A percentile compares a stretch with the other conserved stretches of the same genome.
Conservation (phyloP, 495 filamentous ascomycete genomes). For the Penicillium diatomitis region DNA sequence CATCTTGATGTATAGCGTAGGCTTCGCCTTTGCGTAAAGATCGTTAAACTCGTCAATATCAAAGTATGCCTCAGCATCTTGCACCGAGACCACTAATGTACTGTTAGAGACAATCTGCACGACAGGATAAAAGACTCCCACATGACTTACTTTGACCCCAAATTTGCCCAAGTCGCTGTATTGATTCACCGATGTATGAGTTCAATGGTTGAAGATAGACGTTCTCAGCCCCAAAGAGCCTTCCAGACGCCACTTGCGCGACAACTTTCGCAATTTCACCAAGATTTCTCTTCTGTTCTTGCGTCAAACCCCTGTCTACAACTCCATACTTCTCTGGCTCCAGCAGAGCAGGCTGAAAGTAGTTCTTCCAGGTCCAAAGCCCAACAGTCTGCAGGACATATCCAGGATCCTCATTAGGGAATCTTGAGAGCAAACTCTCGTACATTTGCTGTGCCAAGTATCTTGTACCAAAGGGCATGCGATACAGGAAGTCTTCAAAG, state of each 20-base stretch:
- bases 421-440: slow-evolving; percentile 62
- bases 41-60: slow-evolving; percentile 99
- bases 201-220: slow-evolving; percentile 94
- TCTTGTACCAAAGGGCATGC: slow-evolving; percentile 88
- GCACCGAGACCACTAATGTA: slow-evolving; percentile 64
- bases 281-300: slow-evolving; percentile 88
- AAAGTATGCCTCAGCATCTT: slow-evolving; percentile 79
- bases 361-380: slow-evolving; percentile 88
- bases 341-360: slow-evolving; percentile 79
- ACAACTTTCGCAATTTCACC: slow-evolving; percentile 86
- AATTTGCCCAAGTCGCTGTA: slow-evolving; percentile 68
- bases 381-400: slow-evolving; percentile 75
- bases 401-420: slow-evolving; percentile 68
- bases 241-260: slow-evolving; percentile 73
- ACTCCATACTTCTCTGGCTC: slow-evolving; percentile 87
- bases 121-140: neutral
- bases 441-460: slow-evolving; percentile 85
- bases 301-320: slow-evolving; percentile 74
- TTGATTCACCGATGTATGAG: slow-evolving; percentile 75
- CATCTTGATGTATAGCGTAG: slow-evolving; percentile 97
- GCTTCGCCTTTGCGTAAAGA: slow-evolving; percentile 88
- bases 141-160: slow-evolving; percentile 52
- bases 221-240: slow-evolving; percentile 86
- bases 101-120: slow-evolving; percentile 14
- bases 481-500: slow-evolving; percentile 72